Evolutionary conservation across 2,329 filamentous ascomycete genomes (phyloP), one percentile per base, ranked within the genome.

Genomic region (Trichoderma asperellum): DNA sequence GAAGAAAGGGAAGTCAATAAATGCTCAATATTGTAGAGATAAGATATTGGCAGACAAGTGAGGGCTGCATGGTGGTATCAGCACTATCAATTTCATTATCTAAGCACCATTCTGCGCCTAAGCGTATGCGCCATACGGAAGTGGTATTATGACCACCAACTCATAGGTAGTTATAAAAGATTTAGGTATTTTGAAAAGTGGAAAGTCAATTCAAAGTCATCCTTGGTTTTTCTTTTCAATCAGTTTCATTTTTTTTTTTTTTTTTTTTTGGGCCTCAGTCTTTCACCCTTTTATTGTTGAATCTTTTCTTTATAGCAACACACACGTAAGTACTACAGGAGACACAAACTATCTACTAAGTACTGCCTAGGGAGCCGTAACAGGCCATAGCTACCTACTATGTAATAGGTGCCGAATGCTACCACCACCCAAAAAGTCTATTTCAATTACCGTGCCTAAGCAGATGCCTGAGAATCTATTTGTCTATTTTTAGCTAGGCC

Each of bases 41-140:
- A 53, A 52, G 21, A 14, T 24, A 16, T 21, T 5, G 21, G 12
- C 32, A 53, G 12, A 14, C 21, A 32, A 29, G 34, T 18, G 18
- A 56, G 16, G 18, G 24, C 24, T 24, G 24, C 24, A 24, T 24
- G 34, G 49, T 37, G 40, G 37, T 29, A 40, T 61, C 12, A 27
- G 32, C 49, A 49, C 29, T 47, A 32, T 34, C 52, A 7, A 52
- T 16, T 62, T 5, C 12, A 43, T 64, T 56, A 64, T 56, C 5
- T 64, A 64, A 64, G 52, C 61, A 56, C 21, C n/a, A 12, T 56
- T 53, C n/a, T 16, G 7, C 37, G 18, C 37, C 37, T 37, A 53
- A 53, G 43, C 18, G 11, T 60, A 11, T 34, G 53, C 55, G 3
- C 32, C n/a, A 16, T 40, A 2, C n/a, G n/a, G n/a, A n/a, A n/a